These are phyloP conservation scores for Chytriomyces confervae DNA, from an alignment of 192 early-diverging fungal species.

Conservation along the genomic window DNA sequence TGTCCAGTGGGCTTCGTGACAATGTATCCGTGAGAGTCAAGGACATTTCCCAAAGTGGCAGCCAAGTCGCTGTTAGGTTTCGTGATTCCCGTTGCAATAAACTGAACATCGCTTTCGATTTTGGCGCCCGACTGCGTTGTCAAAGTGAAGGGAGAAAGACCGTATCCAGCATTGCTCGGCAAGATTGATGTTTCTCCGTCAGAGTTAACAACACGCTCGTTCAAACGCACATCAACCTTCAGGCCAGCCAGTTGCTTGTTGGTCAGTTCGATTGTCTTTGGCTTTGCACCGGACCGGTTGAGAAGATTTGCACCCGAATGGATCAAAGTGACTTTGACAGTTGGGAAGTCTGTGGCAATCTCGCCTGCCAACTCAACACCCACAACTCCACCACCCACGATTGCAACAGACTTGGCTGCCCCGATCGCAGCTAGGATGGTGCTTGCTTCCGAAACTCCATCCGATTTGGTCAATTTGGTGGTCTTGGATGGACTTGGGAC, in stretches of 20 bases:
- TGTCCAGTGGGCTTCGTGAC: conserved; percentile 75
- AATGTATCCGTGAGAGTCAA: conserved; percentile 64
- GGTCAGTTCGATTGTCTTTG: background rate
- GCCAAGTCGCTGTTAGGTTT: conserved; percentile 70
- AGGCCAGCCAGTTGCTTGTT: conserved; percentile 38
- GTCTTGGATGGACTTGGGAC: conserved; percentile 61
- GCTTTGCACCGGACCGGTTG: conserved; percentile 8
- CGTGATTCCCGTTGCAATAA: conserved; percentile 75
- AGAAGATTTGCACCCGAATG: conserved; percentile 59
- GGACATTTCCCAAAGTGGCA: conserved; percentile 57
- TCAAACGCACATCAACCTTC: conserved; percentile 54
- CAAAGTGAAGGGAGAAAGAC: conserved; percentile 38
- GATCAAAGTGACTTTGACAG: conserved; percentile 66
- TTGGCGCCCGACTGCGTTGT: conserved; percentile 46
- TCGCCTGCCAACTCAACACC: conserved; percentile 83
- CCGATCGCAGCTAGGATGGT: conserved; percentile 51
- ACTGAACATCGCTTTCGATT: conserved; percentile 65
- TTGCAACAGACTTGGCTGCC: conserved; percentile 54
- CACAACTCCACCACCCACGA: conserved; percentile 77
- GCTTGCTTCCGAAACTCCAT: conserved; percentile 42
- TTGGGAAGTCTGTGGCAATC: conserved; percentile 65
- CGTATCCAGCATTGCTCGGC: conserved; percentile 32
- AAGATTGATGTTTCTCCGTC: conserved; percentile 32
- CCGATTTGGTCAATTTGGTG: conserved; percentile 29
- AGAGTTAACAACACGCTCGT: conserved; percentile 55